Conservation (phyloP, 768 basidiomycete species). For the Phaffia tasmanica region DNA sequence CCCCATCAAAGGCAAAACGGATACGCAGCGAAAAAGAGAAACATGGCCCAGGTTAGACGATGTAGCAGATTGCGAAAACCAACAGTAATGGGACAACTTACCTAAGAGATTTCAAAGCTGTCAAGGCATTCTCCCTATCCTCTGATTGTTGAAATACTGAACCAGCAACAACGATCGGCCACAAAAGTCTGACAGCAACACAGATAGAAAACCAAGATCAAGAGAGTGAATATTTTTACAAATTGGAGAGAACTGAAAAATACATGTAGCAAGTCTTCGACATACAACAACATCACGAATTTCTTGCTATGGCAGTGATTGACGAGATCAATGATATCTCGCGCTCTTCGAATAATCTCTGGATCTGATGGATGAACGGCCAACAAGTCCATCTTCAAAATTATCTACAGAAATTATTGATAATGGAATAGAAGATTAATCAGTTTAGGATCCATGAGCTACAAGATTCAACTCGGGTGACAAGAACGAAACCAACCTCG, state of each 20-base stretch:
- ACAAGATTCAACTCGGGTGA: neutral
- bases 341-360: neutral
- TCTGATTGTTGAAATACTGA: neutral
- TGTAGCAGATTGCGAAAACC: no score
- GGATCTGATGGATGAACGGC: neutral
- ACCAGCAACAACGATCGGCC: neutral
- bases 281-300: neutral
- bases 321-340: slow-evolving; percentile 11
- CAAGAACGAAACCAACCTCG: neutral
- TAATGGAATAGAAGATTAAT: neutral
- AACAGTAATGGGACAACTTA: neutral
- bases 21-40: no score
- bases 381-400: slow-evolving; percentile 3
- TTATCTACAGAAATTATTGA: neutral
- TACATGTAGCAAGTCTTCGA: neutral
- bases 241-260: neutral
- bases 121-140: neutral
- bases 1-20: no score
- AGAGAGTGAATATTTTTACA: neutral
- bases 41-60: no score
- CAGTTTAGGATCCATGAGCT: no score
- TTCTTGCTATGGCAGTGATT: neutral
- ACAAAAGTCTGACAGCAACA: neutral
- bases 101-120: slow-evolving; percentile 8
- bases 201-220: neutral